phyloP scores from a whole-genome alignment of 306 rosid species.

The Acacia crassicarpa region DNA sequence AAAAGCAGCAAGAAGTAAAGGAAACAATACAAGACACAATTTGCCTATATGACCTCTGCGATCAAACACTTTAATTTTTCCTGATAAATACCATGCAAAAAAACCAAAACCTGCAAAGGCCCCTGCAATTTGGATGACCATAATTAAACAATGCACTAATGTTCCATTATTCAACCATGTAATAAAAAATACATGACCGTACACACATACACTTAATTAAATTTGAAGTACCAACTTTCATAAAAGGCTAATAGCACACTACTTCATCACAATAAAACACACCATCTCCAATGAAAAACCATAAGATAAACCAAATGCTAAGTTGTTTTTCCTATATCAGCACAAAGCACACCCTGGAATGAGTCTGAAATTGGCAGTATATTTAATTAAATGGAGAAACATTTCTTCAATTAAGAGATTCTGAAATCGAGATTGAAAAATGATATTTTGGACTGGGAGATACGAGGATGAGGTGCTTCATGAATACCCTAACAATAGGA shows the following conservation, averaged over 20 bases:
- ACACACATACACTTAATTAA: neutral
- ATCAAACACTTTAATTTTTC: slow-evolving; percentile 34
- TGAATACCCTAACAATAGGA: neutral
- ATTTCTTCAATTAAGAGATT: neutral
- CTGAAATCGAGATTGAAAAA: neutral
- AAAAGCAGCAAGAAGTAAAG: slow-evolving; percentile 35
- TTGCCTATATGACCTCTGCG: slow-evolving; percentile 27
- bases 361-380: neutral
- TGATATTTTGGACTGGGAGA: neutral
- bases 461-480: neutral
- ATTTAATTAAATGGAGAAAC: neutral
- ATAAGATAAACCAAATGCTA: neutral
- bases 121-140: slow-evolving; percentile 20
- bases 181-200: neutral
- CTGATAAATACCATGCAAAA: slow-evolving; percentile 36
- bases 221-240: neutral
- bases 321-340: neutral
- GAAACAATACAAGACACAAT: slow-evolving; percentile 29
- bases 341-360: neutral
- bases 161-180: neutral
- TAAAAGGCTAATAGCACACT: neutral
- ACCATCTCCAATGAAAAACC: neutral
- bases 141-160: neutral
- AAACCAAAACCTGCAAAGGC: slow-evolving; percentile 42
- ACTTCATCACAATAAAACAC: neutral